Evolutionary conservation across 2,329 filamentous ascomycete species (phyloP).

Genomic region (Lachnellula subtilissima): DNA sequence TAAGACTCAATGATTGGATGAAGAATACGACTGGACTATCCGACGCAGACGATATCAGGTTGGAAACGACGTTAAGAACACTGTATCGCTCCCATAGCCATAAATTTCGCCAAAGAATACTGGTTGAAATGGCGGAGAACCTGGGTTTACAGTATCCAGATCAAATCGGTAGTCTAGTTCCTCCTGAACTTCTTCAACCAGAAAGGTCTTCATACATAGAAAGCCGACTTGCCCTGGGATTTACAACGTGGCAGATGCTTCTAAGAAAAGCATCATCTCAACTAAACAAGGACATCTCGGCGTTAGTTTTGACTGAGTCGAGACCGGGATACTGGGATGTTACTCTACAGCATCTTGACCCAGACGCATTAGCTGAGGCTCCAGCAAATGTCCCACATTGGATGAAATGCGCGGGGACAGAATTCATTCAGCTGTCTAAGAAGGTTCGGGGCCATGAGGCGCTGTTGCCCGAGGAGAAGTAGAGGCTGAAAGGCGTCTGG

Average conservation of each 20-base stretch:
- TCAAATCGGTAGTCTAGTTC: too few relatives aligned
- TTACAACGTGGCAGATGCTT: neutral
- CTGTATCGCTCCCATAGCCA: too few relatives aligned
- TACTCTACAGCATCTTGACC: neutral
- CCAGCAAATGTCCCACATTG: neutral
- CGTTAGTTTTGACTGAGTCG: neutral
- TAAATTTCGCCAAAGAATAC: too few relatives aligned
- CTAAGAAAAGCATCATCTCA: neutral
- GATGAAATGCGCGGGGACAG: neutral
- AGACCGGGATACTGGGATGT: neutral
- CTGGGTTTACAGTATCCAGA: too few relatives aligned
- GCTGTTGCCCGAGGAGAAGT: neutral
- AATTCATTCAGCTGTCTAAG: neutral
- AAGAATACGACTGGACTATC: too few relatives aligned
- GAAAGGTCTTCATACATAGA: too few relatives aligned
- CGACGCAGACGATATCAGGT: too few relatives aligned
- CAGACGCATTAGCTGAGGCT: neutral
- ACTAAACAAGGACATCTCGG: too few relatives aligned
- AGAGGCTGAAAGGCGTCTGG: neutral
- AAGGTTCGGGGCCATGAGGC: neutral
- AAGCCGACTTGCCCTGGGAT: neutral
- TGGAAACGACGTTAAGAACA: too few relatives aligned
- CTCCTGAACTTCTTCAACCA: too few relatives aligned
- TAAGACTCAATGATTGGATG: too few relatives aligned
- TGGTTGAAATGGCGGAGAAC: too few relatives aligned